Conservation (phyloP, 225 moss, liverwort and hornwort genomes). For the Polytrichum formosum region DNA sequence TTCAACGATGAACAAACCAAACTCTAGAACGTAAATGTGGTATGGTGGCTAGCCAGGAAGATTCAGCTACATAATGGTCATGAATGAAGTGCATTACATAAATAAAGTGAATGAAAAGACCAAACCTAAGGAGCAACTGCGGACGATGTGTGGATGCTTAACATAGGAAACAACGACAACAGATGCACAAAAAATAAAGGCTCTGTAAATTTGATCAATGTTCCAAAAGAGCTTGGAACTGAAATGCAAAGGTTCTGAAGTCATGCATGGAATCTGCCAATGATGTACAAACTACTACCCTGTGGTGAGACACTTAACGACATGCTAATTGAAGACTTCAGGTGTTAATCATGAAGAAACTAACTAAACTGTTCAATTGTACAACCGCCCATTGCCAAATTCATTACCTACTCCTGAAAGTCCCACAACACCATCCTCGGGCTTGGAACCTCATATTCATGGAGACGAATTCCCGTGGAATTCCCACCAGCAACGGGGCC, state of each 20-base stretch:
- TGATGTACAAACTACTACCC: not conserved
- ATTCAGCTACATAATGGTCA: no score
- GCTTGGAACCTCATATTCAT: slow-evolving; percentile 34
- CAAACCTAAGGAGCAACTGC: no score
- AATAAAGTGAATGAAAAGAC: no score
- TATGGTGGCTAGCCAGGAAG: no score
- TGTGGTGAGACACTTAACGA: not conserved
- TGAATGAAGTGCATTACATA: no score
- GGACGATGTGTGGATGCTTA: not conserved
- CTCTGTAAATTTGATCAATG: not conserved
- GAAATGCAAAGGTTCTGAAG: not conserved
- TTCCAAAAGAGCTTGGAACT: not conserved
- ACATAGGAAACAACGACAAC: not conserved
- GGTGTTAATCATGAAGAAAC: not conserved
- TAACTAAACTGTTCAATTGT: not conserved
- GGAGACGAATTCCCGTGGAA: slow-evolving; percentile 16
- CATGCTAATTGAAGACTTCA: not conserved
- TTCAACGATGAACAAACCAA: no score
- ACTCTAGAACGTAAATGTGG: no score
- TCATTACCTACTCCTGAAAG: slow-evolving; percentile 21
- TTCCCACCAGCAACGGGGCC: slow-evolving; percentile 15
- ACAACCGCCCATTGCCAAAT: not conserved
- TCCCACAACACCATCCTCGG: slow-evolving; percentile 49
- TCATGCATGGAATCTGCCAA: not conserved
- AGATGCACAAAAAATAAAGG: not conserved